These are phyloP conservation scores for Rheum nobile DNA, from an alignment of 148 eudicot species.

Conservation along the genomic window DNA sequence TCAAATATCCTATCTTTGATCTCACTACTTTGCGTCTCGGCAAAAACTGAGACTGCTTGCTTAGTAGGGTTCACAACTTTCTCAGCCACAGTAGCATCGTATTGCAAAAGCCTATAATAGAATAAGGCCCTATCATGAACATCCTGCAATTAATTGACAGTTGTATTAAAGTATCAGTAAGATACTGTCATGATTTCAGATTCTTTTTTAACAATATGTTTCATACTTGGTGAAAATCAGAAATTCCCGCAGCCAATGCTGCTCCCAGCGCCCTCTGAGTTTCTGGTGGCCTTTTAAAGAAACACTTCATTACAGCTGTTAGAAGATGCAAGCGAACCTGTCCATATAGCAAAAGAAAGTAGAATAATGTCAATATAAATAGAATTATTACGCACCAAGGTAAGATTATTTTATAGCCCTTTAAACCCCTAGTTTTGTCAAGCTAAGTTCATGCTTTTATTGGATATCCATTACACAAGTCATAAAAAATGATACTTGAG, in stretches of 20 bases:
- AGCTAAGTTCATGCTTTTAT: neutral
- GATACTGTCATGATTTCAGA: neutral
- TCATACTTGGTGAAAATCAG: slow-evolving; percentile 92
- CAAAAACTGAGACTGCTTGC: slow-evolving; percentile 99
- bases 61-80: slow-evolving; percentile 88
- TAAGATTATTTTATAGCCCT: neutral
- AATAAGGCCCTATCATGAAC: slow-evolving; percentile 94
- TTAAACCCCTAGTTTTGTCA: neutral
- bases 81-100: slow-evolving; percentile 69
- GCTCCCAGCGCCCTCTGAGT: slow-evolving; percentile 88
- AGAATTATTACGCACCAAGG: neutral
- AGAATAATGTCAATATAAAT: neutral
- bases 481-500: neutral
- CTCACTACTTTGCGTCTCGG: slow-evolving; percentile 91
- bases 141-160: slow-evolving; percentile 52
- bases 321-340: slow-evolving; percentile 97
- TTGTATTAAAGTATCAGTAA: neutral
- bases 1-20: slow-evolving; percentile 97
- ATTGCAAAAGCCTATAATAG: slow-evolving; percentile 88
- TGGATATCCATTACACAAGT: neutral
- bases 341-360: neutral
- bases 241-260: slow-evolving; percentile 86
- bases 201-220: neutral
- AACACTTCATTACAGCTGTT: slow-evolving; percentile 90
- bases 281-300: slow-evolving; percentile 96